Percentiles rank a stretch among this genome's conserved stretches.
phyloP scores from a whole-genome alignment of 1,139 yeast genomes.

The Wickerhamomyces sp. region DNA sequence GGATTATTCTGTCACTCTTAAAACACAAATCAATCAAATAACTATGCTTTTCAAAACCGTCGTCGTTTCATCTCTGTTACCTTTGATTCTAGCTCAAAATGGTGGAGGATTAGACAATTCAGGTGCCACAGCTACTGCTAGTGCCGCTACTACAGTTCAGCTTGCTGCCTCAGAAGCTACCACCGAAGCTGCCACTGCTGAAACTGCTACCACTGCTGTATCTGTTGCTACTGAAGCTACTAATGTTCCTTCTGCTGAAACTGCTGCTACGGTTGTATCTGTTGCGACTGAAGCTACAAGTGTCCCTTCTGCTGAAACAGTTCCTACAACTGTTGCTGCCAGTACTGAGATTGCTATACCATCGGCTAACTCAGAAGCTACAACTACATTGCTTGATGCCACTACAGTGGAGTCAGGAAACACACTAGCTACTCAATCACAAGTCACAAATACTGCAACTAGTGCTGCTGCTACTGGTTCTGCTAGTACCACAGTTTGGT shows the following conservation, averaged over 20 bases:
- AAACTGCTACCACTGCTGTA: background rate
- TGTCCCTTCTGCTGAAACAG: background rate
- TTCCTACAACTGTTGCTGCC: background rate
- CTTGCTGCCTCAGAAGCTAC: background rate
- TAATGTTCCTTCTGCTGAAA: background rate
- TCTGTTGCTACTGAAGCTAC: background rate
- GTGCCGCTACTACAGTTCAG: background rate
- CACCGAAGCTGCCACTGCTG: background rate
- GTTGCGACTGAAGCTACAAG: background rate
- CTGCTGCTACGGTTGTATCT: background rate
- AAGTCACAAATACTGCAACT: background rate
- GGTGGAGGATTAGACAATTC: constrained; percentile 6
- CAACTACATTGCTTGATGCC: too few relatives aligned
- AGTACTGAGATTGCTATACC: too few relatives aligned
- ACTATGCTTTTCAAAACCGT: constrained; percentile 6
- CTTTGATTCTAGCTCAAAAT: constrained; percentile 5
- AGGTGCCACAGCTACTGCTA: background rate
- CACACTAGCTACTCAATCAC: background rate
- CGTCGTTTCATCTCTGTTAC: constrained; percentile 2
- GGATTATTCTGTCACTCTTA: too few relatives aligned
- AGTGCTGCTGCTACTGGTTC: background rate
- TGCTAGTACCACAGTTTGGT: constrained; percentile 16
- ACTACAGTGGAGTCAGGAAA: too few relatives aligned
- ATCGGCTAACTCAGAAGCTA: too few relatives aligned
- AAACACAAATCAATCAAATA: too few relatives aligned